A percentile compares a stretch with the other conserved stretches of the same genome.
Conservation (phyloP, 352 stramenopile genomes). For the Phytophthora rubi region DNA sequence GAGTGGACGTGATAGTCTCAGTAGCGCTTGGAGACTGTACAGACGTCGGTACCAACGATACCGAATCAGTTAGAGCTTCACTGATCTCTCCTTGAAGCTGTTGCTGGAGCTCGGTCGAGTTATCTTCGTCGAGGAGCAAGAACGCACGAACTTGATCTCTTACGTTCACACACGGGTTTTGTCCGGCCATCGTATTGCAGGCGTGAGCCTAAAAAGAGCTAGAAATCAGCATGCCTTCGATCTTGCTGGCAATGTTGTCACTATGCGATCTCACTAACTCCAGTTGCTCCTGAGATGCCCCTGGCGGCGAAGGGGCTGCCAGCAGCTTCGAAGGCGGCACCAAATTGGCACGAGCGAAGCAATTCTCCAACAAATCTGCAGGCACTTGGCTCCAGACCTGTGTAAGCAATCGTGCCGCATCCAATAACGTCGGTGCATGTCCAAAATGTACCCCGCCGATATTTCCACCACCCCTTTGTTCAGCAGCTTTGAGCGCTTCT, state of each 20-base stretch:
- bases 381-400: constrained; percentile 30
- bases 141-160: constrained; percentile 17
- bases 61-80: constrained; percentile 20
- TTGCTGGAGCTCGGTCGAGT: constrained; percentile 23
- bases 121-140: constrained; percentile 23
- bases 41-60: not conserved
- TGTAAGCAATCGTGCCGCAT: constrained; percentile 28
- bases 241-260: constrained; percentile 21
- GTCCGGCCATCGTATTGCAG: not conserved
- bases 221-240: constrained; percentile 29
- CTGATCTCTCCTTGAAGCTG: constrained; percentile 30
- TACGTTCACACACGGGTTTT: not conserved
- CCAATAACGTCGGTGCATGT: constrained; percentile 26
- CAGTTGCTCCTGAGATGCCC: not conserved
- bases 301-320: constrained; percentile 1
- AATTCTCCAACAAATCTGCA: constrained; percentile 22
- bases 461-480: not conserved
- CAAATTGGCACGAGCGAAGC: constrained; percentile 31
- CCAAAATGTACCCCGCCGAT: constrained; percentile 33
- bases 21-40: no score
- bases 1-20: not conserved
- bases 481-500: constrained; percentile 13
- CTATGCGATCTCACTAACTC: constrained; percentile 6
- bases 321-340: constrained; percentile 29
- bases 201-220: constrained; percentile 7